Evolutionary conservation across 345 rosid genomes (phyloP), one percentile per base, ranked within the genome.

Genomic region (Hirschfeldia incana): DNA sequence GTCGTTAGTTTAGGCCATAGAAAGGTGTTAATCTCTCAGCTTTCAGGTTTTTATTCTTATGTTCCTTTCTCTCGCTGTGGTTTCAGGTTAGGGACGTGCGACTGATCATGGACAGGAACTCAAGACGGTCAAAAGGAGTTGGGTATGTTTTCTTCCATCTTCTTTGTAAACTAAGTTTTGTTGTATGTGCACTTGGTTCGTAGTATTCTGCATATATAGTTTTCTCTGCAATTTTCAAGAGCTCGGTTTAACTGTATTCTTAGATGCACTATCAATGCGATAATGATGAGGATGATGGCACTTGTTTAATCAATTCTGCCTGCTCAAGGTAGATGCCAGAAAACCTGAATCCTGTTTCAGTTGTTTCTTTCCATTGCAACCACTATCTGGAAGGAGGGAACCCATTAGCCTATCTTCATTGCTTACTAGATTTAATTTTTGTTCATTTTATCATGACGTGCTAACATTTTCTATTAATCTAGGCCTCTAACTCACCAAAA

Each of bases 291-390:
- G 93, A 92, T 90, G 94, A 83, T 89, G 97, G 94, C 89, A 90
- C 94, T 89, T 94, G 92, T 94, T 94, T 92, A 90, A 86, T 89
- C 98, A 88, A 92, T 94, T 87, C 97, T 87, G 92, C 94, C 82
- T 84, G 80, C 77, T 69, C 89, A 89, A 90, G 93, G 97, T 94
- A 92, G 97, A 87, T 85, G 97, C 87, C 92, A 90, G 81, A 84
- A 71, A 85, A 86, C 90, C 87, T 90, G 84, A 88, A 81, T 87
- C 82, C 85, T 84, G 81, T 78, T 74, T 70, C 78, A 85, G 66
- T 79, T 79, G 85, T 82, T 80, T 76, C 83, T 83, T 80, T 79
- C 85, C 70, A 44, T 84, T 78, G 73, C 77, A 65, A 79, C 74
- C 78, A 65, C 62, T 67, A 67, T 60, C 81, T 68, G 51, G 72